These are phyloP conservation scores for Candida mattraensis DNA, from an alignment of 805 yeast genomes.

Conservation along the genomic window DNA sequence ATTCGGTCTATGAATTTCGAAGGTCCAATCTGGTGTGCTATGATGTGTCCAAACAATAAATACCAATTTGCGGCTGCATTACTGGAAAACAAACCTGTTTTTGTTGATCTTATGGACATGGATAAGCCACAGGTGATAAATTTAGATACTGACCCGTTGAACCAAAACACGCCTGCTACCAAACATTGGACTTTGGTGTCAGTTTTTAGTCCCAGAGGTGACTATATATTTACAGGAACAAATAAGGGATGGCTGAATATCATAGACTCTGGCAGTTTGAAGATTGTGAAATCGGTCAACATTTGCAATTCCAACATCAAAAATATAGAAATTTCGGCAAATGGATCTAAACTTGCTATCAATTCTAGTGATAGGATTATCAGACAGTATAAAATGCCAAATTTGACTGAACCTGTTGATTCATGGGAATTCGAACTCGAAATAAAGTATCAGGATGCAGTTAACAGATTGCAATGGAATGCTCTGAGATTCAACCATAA, in stretches of 20 bases:
- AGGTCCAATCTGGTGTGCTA: constrained; percentile 73
- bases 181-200: constrained; percentile 51
- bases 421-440: constrained; percentile 55
- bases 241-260: constrained; percentile 76
- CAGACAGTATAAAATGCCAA: constrained; percentile 55
- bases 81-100: constrained; percentile 59
- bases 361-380: constrained; percentile 79
- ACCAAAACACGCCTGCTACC: constrained; percentile 23
- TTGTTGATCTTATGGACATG: constrained; percentile 41
- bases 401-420: constrained; percentile 6
- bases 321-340: constrained; percentile 56
- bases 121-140: constrained; percentile 14
- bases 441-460: constrained; percentile 87
- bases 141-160: constrained; percentile 22
- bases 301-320: constrained; percentile 73
- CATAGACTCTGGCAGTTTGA: constrained; percentile 28
- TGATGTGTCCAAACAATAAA: constrained; percentile 49
- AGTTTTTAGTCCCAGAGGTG: constrained; percentile 53
- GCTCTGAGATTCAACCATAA: constrained; percentile 70
- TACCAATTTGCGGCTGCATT: constrained; percentile 60
- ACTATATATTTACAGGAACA: constrained; percentile 69
- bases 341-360: constrained; percentile 62
- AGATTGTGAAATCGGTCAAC: constrained; percentile 44
- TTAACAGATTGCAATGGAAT: constrained; percentile 87
- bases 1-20: constrained; percentile 52